Percentiles rank a stretch among this genome's conserved stretches.
phyloP scores from a whole-genome alignment of 2,329 filamentous ascomycete species.

The Penicillium sp. region DNA sequence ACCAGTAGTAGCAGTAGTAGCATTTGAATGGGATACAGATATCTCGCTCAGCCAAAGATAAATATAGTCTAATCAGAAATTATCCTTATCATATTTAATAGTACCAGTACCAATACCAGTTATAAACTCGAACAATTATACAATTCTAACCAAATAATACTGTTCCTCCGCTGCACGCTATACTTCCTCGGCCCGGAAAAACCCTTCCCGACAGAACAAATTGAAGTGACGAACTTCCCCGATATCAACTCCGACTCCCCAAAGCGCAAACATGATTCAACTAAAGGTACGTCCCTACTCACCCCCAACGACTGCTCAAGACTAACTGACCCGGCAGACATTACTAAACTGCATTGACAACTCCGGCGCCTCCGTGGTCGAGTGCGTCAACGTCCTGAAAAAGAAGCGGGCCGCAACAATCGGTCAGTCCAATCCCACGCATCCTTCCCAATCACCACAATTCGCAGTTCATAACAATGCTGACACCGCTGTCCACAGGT shows the following conservation, averaged over 20 bases:
- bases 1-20: too few species aligned
- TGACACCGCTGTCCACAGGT: constrained; percentile 56
- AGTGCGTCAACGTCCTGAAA: constrained; percentile 90
- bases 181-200: constrained; percentile 17
- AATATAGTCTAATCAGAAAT: too few species aligned
- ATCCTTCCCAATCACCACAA: not conserved
- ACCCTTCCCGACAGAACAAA: constrained; percentile 26
- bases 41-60: too few species aligned
- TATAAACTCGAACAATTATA: too few species aligned
- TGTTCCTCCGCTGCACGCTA: not conserved
- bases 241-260: constrained; percentile 15
- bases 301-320: too few species aligned
- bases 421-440: constrained; percentile 61
- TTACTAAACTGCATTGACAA: constrained; percentile 99
- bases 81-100: too few species aligned
- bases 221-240: constrained; percentile 17
- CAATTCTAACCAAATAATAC: too few species aligned
- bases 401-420: constrained; percentile 86
- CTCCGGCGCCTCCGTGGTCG: constrained; percentile 94
- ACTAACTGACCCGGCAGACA: constrained; percentile 61
- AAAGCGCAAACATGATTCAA: constrained; percentile 78
- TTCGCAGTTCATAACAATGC: not conserved
- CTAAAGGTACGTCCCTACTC: constrained; percentile 64
- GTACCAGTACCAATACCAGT: too few species aligned
- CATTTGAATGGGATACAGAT: too few species aligned